A percentile compares a stretch with the other conserved stretches of the same genome.
These are phyloP conservation scores for Volvariella surrecta DNA, from an alignment of 1,284 basidiomycete genomes.

Conservation along the genomic window DNA sequence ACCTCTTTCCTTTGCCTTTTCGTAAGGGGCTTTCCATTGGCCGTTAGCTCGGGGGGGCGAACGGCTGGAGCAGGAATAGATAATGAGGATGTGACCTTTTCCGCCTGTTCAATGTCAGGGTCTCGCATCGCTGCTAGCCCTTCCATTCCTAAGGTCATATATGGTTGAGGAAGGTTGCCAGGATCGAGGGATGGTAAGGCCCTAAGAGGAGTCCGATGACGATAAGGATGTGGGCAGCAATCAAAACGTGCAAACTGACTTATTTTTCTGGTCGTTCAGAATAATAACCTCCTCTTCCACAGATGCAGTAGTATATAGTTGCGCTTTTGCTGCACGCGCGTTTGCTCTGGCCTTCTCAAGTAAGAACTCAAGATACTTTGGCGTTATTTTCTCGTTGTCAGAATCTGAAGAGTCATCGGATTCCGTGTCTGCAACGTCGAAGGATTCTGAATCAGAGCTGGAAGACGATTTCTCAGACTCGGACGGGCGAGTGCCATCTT, in stretches of 20 bases:
- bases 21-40: conserved; percentile 52
- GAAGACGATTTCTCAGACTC: conserved; percentile 12
- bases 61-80: conserved; percentile 44
- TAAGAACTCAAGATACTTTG: conserved; percentile 56
- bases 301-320: conserved; percentile 11
- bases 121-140: conserved; percentile 45
- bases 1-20: conserved; percentile 67
- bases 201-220: too few species aligned
- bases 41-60: conserved; percentile 48
- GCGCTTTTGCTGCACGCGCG: conserved; percentile 24
- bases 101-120: conserved; percentile 47
- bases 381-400: conserved; percentile 39
- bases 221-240: conserved; percentile 4
- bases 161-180: conserved; percentile 48
- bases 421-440: conserved; percentile 19
- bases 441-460: conserved; percentile 12
- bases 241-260: conserved; percentile 20
- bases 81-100: conserved; percentile 35
- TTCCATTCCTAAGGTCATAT: conserved; percentile 45
- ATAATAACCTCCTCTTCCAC: conserved; percentile 39
- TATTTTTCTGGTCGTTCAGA: conserved; percentile 24
- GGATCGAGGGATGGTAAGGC: conserved; percentile 61
- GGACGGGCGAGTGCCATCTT: too few species aligned
- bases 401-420: conserved; percentile 29
- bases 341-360: conserved; percentile 51